Base-by-base conservation (phyloP, 352 stramenopile genomes). In the Phytophthora sojae region DNA sequence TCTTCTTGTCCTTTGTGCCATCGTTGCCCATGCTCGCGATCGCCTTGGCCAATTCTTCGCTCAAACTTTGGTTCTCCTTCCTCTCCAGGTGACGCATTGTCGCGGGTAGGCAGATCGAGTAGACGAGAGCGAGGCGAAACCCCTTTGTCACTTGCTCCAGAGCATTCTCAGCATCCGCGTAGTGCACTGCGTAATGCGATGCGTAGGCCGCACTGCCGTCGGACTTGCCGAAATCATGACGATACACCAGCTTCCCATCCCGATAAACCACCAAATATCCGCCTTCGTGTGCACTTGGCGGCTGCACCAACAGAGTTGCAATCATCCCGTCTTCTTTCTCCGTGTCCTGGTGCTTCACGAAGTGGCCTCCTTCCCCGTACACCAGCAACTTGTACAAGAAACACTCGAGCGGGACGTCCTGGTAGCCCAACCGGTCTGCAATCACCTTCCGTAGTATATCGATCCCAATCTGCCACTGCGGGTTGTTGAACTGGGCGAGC, bases 241-340 rank as follows among this genome's bases (percentile, higher is more conserved):
- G 42, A 23, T 50, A n/a, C 6, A 19, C n/a, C 42, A 23, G 11
- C n/a, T 50, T 6, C 11, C 42, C 42, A 23, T 15, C n/a, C 11
- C n/a, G 42, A n/a, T 50, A 50, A 6, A 50, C n/a, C 2, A 50
- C 6, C 6, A 50, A 6, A 21, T 50, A 15, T 19, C 42, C 42
- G 14, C 42, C 42, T 21, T 50, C 42, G 9, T 49, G 42, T 2
- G 14, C 3, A 50, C 42, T 50, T 2, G 15, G 42, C 0, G n/a
- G 42, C 42, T 50, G 42, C 15, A 50, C n/a, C 42, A 50, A 6
- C 42, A 50, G 9, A 2, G 42, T 50, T 3, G 42, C 42, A 4
- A 50, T 15, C 42, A 50, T 50, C 7, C 42, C 42, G 42, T 50
- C 42, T 50, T 50, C 42, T n/a, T 50, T 50, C n/a, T 50, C 42